Percentiles rank a stretch among this genome's conserved stretches.
phyloP scores from a whole-genome alignment of 352 stramenopile species.

The Phytophthora constricta region DNA sequence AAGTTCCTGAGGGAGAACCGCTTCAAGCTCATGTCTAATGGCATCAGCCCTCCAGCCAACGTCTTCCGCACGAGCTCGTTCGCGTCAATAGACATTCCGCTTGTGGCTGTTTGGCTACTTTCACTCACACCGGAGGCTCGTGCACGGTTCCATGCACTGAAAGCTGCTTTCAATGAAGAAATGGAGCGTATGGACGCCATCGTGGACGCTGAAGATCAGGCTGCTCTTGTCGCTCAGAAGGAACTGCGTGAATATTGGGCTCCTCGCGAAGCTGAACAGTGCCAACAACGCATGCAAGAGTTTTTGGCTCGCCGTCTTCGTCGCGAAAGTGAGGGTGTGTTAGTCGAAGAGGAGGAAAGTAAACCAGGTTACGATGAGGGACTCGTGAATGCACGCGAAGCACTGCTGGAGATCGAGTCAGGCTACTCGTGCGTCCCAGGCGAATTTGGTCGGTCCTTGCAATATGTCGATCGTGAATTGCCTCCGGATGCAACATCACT shows the following conservation, averaged over 20 bases:
- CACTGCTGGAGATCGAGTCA: constrained; percentile 86
- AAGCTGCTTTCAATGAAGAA: constrained; percentile 87
- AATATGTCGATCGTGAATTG: constrained; percentile 93
- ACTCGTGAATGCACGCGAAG: constrained; percentile 83
- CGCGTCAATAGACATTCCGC: constrained; percentile 89
- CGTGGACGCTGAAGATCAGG: constrained; percentile 74
- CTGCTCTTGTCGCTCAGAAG: constrained; percentile 51
- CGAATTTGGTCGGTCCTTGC: constrained; percentile 76
- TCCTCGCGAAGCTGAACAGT: constrained; percentile 71
- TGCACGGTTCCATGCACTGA: constrained; percentile 89
- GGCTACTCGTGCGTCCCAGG: constrained; percentile 81
- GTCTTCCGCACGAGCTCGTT: constrained; percentile 92
- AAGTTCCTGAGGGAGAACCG: constrained; percentile 94
- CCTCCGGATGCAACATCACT: constrained; percentile 79
- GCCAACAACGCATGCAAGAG: constrained; percentile 74
- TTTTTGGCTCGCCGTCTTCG: constrained; percentile 76
- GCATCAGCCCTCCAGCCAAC: constrained; percentile 89
- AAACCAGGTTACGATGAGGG: constrained; percentile 66
- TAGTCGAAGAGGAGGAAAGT: constrained; percentile 43
- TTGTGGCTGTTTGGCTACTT: constrained; percentile 91
- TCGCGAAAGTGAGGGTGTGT: constrained; percentile 69
- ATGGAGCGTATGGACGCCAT: constrained; percentile 83
- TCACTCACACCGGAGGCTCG: constrained; percentile 86
- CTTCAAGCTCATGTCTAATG: constrained; percentile 94
- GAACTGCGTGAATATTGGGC: constrained; percentile 65